These are phyloP conservation scores for Aspergillus indologenus DNA, from an alignment of 495 filamentous ascomycete genomes.

Conservation along the genomic window DNA sequence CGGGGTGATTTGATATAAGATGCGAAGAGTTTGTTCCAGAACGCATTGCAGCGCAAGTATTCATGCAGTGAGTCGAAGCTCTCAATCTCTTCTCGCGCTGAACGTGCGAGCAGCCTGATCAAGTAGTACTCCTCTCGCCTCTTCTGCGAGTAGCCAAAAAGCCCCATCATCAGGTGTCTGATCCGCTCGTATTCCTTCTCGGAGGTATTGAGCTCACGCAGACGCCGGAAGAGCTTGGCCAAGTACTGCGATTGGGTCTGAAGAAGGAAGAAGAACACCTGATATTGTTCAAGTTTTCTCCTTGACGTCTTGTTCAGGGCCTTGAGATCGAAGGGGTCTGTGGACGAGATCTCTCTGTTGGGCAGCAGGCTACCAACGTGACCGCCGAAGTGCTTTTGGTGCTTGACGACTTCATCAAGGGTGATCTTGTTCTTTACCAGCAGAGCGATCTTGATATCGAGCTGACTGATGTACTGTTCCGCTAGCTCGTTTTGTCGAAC, in stretches of 20 bases:
- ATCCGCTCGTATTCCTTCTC: slow-evolving; percentile 92
- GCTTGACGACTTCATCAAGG: slow-evolving; percentile 93
- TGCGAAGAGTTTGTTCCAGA: slow-evolving; percentile 82
- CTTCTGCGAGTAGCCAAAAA: slow-evolving; percentile 97
- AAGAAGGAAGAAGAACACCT: slow-evolving; percentile 95
- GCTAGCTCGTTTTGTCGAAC: slow-evolving; percentile 95
- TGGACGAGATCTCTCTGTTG: slow-evolving; percentile 81
- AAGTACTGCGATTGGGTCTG: slow-evolving; percentile 97
- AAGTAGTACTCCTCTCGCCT: slow-evolving; percentile 95
- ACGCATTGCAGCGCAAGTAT: slow-evolving; percentile 84
- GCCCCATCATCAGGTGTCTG: slow-evolving; percentile 90
- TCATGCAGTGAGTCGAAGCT: slow-evolving; percentile 70
- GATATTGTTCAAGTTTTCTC: slow-evolving; percentile 92
- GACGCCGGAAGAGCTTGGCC: slow-evolving; percentile 75
- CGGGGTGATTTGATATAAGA: slow-evolving; percentile 89
- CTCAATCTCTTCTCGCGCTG: slow-evolving; percentile 84
- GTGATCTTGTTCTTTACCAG: slow-evolving; percentile 99
- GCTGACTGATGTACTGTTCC: slow-evolving; percentile 95
- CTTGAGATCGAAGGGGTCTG: slow-evolving; percentile 93
- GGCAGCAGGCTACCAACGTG: slow-evolving; percentile 81
- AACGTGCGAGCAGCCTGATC: slow-evolving; percentile 78
- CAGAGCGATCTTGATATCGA: slow-evolving; percentile 98
- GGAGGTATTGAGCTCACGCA: slow-evolving; percentile 79
- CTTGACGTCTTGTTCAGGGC: slow-evolving; percentile 94
- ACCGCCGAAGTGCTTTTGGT: slow-evolving; percentile 94